Percentiles rank a stretch among this genome's conserved stretches.
Conservation (phyloP, 805 yeast species). For the Nakazawaea sp. region DNA sequence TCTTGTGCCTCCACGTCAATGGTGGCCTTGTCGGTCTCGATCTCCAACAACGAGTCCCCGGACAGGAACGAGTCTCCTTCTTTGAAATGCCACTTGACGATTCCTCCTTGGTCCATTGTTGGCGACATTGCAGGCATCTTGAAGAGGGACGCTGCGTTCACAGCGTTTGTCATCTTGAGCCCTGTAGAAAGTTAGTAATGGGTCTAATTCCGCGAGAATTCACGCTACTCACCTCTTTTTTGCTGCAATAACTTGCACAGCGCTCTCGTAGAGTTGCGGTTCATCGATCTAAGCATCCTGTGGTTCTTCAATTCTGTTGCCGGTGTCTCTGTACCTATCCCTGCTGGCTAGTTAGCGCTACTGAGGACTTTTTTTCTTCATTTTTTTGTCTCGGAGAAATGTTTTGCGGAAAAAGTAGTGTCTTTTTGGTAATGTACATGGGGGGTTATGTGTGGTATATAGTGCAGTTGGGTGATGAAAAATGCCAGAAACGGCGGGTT, state of each 20-base stretch:
- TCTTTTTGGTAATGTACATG: too few species aligned
- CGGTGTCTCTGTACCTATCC: too few species aligned
- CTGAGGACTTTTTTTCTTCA: slow-evolving; percentile 2
- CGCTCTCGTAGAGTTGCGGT: slow-evolving; percentile 8
- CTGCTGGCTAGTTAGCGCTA: not conserved
- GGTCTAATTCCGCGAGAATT: too few species aligned
- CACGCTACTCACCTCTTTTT: slow-evolving; percentile 7
- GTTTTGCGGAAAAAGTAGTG: slow-evolving; percentile 6
- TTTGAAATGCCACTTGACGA: slow-evolving; percentile 83
- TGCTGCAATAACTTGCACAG: slow-evolving; percentile 4
- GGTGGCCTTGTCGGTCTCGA: slow-evolving; percentile 83
- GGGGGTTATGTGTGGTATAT: too few species aligned
- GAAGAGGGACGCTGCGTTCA: slow-evolving; percentile 40
- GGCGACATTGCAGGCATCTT: slow-evolving; percentile 99
- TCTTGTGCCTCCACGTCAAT: slow-evolving; percentile 86
- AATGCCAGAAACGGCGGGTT: too few species aligned
- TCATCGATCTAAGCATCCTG: not conserved
- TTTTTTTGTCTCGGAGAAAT: slow-evolving; percentile 7
- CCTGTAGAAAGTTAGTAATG: too few species aligned
- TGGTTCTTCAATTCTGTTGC: not conserved
- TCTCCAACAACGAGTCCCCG: slow-evolving; percentile 79
- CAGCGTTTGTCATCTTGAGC: too few species aligned
- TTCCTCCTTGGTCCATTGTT: slow-evolving; percentile 94
- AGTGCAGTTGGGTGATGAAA: too few species aligned
- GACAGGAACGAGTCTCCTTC: slow-evolving; percentile 66